A percentile compares a stretch with the other conserved stretches of the same genome.
Conservation (phyloP, 768 basidiomycete species). For the Punctularia strigosozonata region DNA sequence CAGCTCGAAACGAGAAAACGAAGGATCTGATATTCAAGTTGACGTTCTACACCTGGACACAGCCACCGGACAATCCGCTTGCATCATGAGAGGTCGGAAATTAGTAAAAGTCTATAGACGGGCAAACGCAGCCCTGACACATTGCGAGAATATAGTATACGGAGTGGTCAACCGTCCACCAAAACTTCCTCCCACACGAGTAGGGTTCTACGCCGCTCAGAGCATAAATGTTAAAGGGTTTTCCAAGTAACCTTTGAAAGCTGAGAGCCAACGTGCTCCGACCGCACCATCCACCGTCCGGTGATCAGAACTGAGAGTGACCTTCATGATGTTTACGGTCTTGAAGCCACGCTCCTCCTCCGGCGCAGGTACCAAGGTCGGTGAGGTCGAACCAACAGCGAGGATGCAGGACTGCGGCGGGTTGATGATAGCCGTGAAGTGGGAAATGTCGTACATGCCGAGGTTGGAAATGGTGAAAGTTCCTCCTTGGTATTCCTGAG, state of each 20-base stretch:
- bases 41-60: no score
- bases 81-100: no score
- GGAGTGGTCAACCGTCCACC: no score
- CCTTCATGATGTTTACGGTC: conserved; percentile 87
- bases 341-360: conserved; percentile 94
- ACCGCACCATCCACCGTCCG: conserved; percentile 94
- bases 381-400: conserved; percentile 80
- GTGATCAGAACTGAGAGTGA: conserved; percentile 91
- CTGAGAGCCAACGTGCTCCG: conserved; percentile 82
- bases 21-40: no score
- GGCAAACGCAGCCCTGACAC: no score
- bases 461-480: conserved; percentile 99
- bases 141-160: no score
- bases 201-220: conserved; percentile 35
- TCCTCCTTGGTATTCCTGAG: conserved; percentile 96
- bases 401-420: conserved; percentile 96
- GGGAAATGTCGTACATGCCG: conserved; percentile 92
- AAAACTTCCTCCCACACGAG: no score
- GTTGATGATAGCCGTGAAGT: conserved; percentile 99
- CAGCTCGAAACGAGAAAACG: no score
- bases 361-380: conserved; percentile 78
- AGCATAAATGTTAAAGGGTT: conserved; percentile 97
- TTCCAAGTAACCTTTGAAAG: conserved; percentile 94
- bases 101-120: no score
- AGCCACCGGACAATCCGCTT: no score